These are phyloP conservation scores for Mycena galericulata DNA, from an alignment of 768 basidiomycete genomes.

Conservation along the genomic window DNA sequence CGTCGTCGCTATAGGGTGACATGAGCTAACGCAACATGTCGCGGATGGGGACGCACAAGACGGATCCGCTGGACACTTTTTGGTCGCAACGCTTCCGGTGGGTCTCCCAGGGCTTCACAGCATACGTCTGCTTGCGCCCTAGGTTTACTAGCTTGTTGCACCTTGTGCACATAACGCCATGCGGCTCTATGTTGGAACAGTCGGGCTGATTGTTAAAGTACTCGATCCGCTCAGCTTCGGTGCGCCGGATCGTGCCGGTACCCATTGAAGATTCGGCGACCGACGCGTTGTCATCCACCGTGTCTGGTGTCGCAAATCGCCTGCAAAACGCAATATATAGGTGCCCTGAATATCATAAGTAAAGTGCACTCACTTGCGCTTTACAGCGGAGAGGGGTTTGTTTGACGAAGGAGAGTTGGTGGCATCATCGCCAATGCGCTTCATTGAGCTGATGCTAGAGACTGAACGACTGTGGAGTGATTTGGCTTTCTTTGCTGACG, in stretches of 20 bases:
- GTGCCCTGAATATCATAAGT: not conserved
- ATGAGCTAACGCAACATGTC: slow-evolving; percentile 7
- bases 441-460: slow-evolving; percentile 46
- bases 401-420: slow-evolving; percentile 35
- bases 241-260: slow-evolving; percentile 59
- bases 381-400: slow-evolving; percentile 31
- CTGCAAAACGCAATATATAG: slow-evolving; percentile 4
- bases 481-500: slow-evolving; percentile 30
- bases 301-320: slow-evolving; percentile 47
- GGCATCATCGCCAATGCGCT: slow-evolving; percentile 36
- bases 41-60: slow-evolving; percentile 36
- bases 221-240: slow-evolving; percentile 71
- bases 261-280: slow-evolving; percentile 64
- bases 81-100: slow-evolving; percentile 69
- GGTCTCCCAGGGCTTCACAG: slow-evolving; percentile 70
- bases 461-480: slow-evolving; percentile 32
- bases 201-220: slow-evolving; percentile 74
- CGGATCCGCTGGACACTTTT: slow-evolving; percentile 44
- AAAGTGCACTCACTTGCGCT: slow-evolving; percentile 27
- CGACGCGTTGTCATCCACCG: slow-evolving; percentile 63
- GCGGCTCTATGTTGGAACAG: slow-evolving; percentile 66
- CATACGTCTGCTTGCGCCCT: slow-evolving; percentile 66
- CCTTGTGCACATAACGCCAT: slow-evolving; percentile 67
- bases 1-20: slow-evolving; percentile 21
- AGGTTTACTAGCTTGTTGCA: slow-evolving; percentile 71